Evolutionary conservation across 257 asterid genomes (phyloP).

Genomic region (Voacanga thouarsii): DNA sequence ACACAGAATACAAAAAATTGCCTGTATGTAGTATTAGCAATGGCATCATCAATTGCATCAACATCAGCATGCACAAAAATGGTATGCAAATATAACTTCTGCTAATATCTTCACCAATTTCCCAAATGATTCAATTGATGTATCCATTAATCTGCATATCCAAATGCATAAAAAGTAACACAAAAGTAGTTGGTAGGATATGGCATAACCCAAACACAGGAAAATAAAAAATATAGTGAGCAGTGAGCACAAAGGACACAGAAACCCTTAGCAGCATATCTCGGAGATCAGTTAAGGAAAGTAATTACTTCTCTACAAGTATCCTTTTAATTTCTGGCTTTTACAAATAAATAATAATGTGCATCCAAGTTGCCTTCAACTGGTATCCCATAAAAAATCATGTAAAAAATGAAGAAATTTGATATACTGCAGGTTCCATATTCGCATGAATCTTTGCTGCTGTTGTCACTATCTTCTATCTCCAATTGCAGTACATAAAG

Average conservation of each 20-base stretch:
- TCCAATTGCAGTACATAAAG: constrained; percentile 70
- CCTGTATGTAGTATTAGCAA: constrained; percentile 93
- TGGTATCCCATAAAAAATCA: too few species aligned
- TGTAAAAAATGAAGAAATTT: constrained; percentile 70
- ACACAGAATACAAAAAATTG: constrained; percentile 22
- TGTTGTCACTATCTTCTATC: constrained; percentile 70
- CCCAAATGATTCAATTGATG: not conserved
- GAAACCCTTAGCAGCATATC: not conserved
- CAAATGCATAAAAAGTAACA: not conserved
- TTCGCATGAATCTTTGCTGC: constrained; percentile 66
- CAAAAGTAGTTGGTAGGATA: not conserved
- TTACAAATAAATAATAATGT: not conserved
- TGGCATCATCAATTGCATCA: constrained; percentile 93
- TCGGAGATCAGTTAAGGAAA: not conserved
- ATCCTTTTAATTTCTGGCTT: not conserved
- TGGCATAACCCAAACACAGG: not conserved
- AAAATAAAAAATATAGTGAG: not conserved
- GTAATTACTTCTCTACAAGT: not conserved
- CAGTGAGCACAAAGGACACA: not conserved
- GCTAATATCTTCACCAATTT: not conserved
- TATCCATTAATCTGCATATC: not conserved
- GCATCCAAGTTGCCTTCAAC: not conserved
- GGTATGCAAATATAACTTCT: not conserved
- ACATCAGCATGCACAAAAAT: too few species aligned
- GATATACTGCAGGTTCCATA: constrained; percentile 55